These are phyloP conservation scores for Selenicereus undatus DNA, from an alignment of 148 eudicot genomes.

Conservation along the genomic window DNA sequence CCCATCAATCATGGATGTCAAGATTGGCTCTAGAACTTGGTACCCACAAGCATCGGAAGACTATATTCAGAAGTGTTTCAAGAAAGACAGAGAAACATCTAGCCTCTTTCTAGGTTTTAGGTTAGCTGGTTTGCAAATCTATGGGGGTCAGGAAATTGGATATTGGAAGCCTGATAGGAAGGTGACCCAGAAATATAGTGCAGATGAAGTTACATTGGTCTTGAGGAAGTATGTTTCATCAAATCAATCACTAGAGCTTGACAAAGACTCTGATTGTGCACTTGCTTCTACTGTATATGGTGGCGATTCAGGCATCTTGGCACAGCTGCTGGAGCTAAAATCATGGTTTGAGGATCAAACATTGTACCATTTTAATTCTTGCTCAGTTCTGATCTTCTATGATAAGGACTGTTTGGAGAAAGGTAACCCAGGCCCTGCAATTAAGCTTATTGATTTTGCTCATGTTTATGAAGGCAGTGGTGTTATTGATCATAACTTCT, in stretches of 20 bases:
- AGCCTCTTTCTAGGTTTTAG: conserved; percentile 68
- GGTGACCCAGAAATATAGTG: conserved; percentile 27
- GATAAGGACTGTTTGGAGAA: conserved; percentile 46
- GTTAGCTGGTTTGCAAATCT: conserved; percentile 62
- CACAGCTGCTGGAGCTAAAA: conserved; percentile 72
- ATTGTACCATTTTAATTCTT: conserved; percentile 57
- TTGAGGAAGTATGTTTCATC: conserved; percentile 72
- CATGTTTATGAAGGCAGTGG: conserved; percentile 78
- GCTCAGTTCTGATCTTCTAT: conserved; percentile 60
- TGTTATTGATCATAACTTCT: conserved; percentile 83
- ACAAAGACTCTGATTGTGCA: conserved; percentile 40
- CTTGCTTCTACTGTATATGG: conserved; percentile 63
- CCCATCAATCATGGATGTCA: conserved; percentile 74
- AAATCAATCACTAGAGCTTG: conserved; percentile 32
- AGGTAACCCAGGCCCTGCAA: conserved; percentile 40
- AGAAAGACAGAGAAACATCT: conserved; percentile 58
- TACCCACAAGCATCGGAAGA: conserved; percentile 55
- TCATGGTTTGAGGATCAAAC: conserved; percentile 97
- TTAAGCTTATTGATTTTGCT: conserved; percentile 91
- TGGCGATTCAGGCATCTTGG: conserved; percentile 66
- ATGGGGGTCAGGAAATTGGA: conserved; percentile 41
- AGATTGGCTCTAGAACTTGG: conserved; percentile 96
- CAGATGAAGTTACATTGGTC: conserved; percentile 52
- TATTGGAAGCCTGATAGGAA: conserved; percentile 66
- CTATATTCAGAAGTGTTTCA: conserved; percentile 62